Conservation (phyloP, 305 asterid genomes). For the Rubia tinctorum region DNA sequence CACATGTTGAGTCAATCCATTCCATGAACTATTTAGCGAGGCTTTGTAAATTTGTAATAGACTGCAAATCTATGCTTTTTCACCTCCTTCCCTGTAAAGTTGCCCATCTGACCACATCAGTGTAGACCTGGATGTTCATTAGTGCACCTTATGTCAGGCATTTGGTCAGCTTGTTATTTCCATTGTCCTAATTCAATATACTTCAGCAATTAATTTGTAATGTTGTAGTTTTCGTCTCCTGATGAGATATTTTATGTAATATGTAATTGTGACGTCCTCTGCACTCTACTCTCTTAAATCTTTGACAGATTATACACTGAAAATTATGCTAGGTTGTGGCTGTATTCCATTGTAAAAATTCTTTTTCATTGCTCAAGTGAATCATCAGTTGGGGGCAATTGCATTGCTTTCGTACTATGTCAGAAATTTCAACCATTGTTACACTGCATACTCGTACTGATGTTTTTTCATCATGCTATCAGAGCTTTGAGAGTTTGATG, state of each 20-base stretch:
- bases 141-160: not conserved
- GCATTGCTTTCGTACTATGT: not conserved
- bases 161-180: not conserved
- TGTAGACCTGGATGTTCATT: not conserved
- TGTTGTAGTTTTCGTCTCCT: not conserved
- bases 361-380: not conserved
- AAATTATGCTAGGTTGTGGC: not conserved
- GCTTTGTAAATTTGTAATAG: not conserved
- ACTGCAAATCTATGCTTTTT: not conserved
- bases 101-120: not conserved
- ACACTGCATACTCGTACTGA: not conserved
- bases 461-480: not conserved
- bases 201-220: not conserved
- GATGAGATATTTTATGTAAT: not conserved
- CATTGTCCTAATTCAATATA: not conserved
- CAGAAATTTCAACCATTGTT: not conserved
- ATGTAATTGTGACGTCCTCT: not conserved
- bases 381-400: not conserved
- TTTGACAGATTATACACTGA: not conserved
- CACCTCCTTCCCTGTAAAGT: not conserved
- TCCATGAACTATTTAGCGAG: not conserved
- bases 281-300: not conserved
- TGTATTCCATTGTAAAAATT: not conserved
- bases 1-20: not conserved
- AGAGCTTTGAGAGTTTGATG: not conserved